phyloP scores from a whole-genome alignment of 2,329 filamentous ascomycete species.

The Aspergillus sp. region DNA sequence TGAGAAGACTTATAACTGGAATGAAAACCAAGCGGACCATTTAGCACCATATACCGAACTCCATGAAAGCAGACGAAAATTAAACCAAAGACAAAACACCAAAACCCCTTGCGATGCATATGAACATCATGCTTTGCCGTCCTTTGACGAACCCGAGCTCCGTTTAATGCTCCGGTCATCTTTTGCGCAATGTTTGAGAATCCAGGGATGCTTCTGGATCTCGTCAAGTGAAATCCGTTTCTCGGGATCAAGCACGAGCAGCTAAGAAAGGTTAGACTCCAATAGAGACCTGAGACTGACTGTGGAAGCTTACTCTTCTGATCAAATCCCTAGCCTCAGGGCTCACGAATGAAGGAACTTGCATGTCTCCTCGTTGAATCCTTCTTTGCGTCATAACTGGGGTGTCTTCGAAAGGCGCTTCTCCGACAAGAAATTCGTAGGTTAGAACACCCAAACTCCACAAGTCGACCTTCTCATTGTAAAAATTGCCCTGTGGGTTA shows the following conservation, averaged over 20 bases:
- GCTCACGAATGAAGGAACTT: constrained; percentile 85
- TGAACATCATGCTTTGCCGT: constrained; percentile 28
- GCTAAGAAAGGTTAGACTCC: constrained; percentile 47
- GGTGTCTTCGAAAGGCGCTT: constrained; percentile 95
- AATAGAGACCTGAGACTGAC: neutral
- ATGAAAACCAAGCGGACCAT: constrained; percentile 1
- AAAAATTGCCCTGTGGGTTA: constrained; percentile 78
- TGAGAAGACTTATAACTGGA: constrained; percentile 3
- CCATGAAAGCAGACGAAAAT: constrained; percentile 13
- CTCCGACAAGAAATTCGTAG: constrained; percentile 94
- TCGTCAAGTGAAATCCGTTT: constrained; percentile 89
- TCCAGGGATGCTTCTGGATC: constrained; percentile 90
- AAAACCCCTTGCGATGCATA: constrained; percentile 22
- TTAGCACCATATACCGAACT: constrained; percentile 14
- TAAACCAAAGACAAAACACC: constrained; percentile 16
- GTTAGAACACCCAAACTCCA: constrained; percentile 95
- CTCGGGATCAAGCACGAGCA: constrained; percentile 88
- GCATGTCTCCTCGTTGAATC: constrained; percentile 88
- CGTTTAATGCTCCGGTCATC: constrained; percentile 47
- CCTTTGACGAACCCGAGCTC: constrained; percentile 39
- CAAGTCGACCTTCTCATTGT: constrained; percentile 92
- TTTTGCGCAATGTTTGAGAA: constrained; percentile 84
- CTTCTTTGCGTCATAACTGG: constrained; percentile 90
- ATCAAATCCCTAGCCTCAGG: constrained; percentile 89
- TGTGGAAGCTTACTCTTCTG: constrained; percentile 65